Evolutionary conservation across 2,329 filamentous ascomycete genomes (phyloP).

Genomic region (Arthroderma sp.): DNA sequence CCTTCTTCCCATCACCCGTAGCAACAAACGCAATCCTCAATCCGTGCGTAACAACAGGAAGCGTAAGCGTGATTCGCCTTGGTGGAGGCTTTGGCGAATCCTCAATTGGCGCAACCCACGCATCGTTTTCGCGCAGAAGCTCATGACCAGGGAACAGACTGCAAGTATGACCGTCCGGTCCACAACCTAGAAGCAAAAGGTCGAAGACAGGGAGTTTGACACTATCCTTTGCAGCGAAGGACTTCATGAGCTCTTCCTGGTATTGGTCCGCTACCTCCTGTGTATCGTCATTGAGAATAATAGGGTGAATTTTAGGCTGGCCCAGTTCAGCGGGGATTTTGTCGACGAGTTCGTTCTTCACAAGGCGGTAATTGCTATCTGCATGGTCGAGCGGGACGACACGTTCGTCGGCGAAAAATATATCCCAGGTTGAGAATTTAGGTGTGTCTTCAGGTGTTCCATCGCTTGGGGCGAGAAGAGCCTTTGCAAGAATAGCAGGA

Average conservation of each 20-base stretch:
- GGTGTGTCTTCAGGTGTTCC: slow-evolving; percentile 46
- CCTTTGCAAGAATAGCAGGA: slow-evolving; percentile 73
- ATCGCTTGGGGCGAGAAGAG: slow-evolving; percentile 51
- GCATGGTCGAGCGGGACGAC: slow-evolving; percentile 81
- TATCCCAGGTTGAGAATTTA: slow-evolving; percentile 80
- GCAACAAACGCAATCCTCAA: slow-evolving; percentile 82
- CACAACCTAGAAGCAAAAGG: slow-evolving; percentile 80
- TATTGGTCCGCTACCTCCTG: slow-evolving; percentile 92
- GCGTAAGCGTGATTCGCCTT: slow-evolving; percentile 76
- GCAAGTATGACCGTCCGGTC: slow-evolving; percentile 94
- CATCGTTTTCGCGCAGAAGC: slow-evolving; percentile 69
- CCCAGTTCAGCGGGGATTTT: slow-evolving; percentile 61
- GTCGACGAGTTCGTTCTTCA: slow-evolving; percentile 77
- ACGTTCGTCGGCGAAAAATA: slow-evolving; percentile 97
- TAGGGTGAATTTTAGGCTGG: slow-evolving; percentile 62
- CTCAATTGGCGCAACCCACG: slow-evolving; percentile 84
- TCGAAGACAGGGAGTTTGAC: slow-evolving; percentile 94
- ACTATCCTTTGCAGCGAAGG: slow-evolving; percentile 83
- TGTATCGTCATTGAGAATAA: slow-evolving; percentile 65
- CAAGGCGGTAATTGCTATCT: slow-evolving; percentile 85
- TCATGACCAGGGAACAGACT: slow-evolving; percentile 85
- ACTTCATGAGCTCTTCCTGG: slow-evolving; percentile 70
- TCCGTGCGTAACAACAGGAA: slow-evolving; percentile 81
- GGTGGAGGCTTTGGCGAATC: slow-evolving; percentile 92
- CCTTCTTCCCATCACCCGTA: slow-evolving; percentile 79